A percentile compares a stretch with the other conserved stretches of the same genome.
Evolutionary conservation across 1,284 basidiomycete genomes (phyloP).

Genomic region (Ustilago bromivora): DNA sequence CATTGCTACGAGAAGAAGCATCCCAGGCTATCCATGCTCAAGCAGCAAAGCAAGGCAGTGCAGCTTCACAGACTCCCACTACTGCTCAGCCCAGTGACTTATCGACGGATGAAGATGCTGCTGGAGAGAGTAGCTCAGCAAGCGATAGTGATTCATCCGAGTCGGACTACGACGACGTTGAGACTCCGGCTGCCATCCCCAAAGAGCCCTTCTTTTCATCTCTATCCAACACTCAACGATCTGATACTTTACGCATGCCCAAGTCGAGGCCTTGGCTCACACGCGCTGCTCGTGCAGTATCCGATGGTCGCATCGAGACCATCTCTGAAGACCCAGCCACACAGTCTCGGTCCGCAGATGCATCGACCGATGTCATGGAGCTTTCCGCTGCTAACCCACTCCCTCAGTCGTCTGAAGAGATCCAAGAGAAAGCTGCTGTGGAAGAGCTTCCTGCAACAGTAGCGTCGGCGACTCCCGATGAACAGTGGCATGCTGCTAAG

Average conservation of each 20-base stretch:
- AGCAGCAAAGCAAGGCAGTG: constrained; percentile 19
- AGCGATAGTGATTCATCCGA: constrained; percentile 38
- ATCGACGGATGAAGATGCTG: constrained; percentile 7
- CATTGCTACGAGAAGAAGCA: constrained; percentile 47
- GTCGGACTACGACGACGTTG: constrained; percentile 51
- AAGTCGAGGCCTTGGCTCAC: constrained; percentile 45
- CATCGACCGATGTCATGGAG: constrained; percentile 14
- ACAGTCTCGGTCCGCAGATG: constrained; percentile 19
- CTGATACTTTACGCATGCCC: constrained; percentile 36
- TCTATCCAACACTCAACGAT: constrained; percentile 9
- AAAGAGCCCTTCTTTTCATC: constrained; percentile 42
- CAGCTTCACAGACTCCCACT: background rate
- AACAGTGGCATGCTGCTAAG: constrained; percentile 58
- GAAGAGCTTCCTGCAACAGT: background rate
- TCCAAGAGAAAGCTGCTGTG: background rate
- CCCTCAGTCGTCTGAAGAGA: constrained; percentile 7
- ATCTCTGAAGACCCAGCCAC: constrained; percentile 27
- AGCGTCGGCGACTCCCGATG: constrained; percentile 26
- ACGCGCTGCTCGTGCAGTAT: constrained; percentile 40
- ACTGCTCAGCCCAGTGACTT: constrained; percentile 4
- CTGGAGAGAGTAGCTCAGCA: constrained; percentile 26
- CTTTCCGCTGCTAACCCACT: constrained; percentile 8
- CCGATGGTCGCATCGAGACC: constrained; percentile 36
- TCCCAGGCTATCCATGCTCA: constrained; percentile 34
- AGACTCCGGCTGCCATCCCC: constrained; percentile 50